Base-by-base conservation (phyloP, 768 basidiomycete genomes). In the Clathrus columnatus region DNA sequence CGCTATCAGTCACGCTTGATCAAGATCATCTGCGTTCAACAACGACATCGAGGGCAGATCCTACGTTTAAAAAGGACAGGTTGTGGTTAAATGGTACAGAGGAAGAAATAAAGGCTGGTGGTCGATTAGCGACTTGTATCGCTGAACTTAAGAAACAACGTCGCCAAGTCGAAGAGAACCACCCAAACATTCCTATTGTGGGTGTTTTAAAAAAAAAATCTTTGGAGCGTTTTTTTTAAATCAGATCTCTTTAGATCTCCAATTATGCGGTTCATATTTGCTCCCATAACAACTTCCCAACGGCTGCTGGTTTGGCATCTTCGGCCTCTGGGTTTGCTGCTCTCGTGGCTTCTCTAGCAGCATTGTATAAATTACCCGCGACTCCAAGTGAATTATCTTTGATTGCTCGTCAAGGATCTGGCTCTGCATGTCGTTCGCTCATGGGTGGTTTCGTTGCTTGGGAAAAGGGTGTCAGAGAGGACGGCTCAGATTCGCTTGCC, bases 221-320 rank as follows among this genome's bases (percentile, higher is more conserved):
- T 10, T 29, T 20, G 32, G 26, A 21, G 17, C 10, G 7, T 23
- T 59, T 60, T 60, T 0, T 41, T 41, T 28, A 20, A 54, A 57
- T 51, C 41, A 28, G 29, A 20, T 30, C 17, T 23, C 26, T 52
- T 28, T 62, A 89, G 85, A 69, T 94, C 32, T 87, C 92, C 0
- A 61, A 72, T 16, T 88, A 73, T 68, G 72, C 78, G 17, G 81
- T 98, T 4, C 93, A 92, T 73, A 92, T 99, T 63, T 82, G 83
- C 55, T 98, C 95, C 6, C 85, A 82, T 73, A 99, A 99, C 79
- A 98, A 98, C 75, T 98, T 99, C 77, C 96, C 96, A 27, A 99
- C 96, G 14, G 96, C 96, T 14, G 96, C 96, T 0, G 96, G 96
- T 4, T 83, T 99, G 45, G 96, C 96, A 1, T 97, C 94, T 0